Evolutionary conservation across 1,139 yeast genomes (phyloP).

Genomic region (Taphrina confusa): DNA sequence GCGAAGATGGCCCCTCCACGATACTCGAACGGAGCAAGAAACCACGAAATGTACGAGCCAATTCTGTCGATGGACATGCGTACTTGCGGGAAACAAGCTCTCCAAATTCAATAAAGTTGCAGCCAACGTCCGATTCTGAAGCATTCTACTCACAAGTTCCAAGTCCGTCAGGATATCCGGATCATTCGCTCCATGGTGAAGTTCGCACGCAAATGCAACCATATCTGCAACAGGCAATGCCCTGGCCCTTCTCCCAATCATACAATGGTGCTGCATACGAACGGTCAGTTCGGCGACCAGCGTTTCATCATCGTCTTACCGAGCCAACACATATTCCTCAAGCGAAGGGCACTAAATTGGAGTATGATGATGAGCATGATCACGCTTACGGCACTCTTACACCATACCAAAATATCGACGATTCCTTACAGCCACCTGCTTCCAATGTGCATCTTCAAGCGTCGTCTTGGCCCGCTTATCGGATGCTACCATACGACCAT

Average conservation of each 20-base stretch:
- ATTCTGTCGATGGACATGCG: background rate
- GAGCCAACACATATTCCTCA: background rate
- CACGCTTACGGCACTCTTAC: background rate
- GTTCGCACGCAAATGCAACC: background rate
- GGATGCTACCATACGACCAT: background rate
- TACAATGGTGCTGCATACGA: background rate
- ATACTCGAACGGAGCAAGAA: background rate
- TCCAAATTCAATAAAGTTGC: background rate
- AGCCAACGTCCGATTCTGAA: background rate
- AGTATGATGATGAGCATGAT: background rate
- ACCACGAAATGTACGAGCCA: background rate
- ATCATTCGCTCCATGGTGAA: background rate
- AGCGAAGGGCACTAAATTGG: background rate
- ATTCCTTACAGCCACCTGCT: background rate
- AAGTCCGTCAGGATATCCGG: background rate
- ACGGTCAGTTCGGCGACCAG: background rate
- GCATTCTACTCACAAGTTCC: background rate
- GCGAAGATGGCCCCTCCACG: slow-evolving; percentile 4
- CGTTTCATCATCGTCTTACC: background rate
- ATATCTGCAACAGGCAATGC: background rate
- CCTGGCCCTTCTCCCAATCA: background rate
- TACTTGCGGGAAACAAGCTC: background rate
- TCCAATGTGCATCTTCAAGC: background rate
- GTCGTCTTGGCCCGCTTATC: slow-evolving; percentile 1
- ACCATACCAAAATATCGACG: background rate